Base-by-base conservation (phyloP, 768 basidiomycete species). In the Boletellus ananas region DNA sequence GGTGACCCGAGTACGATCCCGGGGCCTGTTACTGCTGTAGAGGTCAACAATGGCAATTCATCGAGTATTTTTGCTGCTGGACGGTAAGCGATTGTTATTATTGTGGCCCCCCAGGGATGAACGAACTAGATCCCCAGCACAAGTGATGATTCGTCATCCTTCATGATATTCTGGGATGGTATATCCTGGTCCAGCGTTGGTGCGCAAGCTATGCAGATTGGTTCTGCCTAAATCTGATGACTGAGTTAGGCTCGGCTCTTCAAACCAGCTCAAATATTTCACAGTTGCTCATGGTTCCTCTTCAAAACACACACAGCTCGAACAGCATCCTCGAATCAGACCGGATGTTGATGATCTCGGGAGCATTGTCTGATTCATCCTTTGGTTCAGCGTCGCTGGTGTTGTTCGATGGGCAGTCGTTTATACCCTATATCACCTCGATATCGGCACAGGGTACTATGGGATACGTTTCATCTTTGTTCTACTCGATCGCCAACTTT, bases 11-110 rank as follows among this genome's bases (percentile, higher is more conserved):
- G 67, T 12, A 74, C 80, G 41, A 74, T 97, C 20, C 91, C 94
- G 39, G 95, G 95, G 3, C 93, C 94, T 3, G 87, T 93, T 2
- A 88, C 92, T 3, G 94, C 95, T 11, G 65, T 97, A 45, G 86
- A 87, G 46, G 86, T 93, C 36, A 90, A 98, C 66, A 74, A 84
- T 55, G 78, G 79, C 18, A 92, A 96, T 63, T 65, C 71, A 1
- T 88, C 81, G 58, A 95, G 89, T 60, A 79, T 98, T 48, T 99
- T 94, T 60, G 90, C 87, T 41, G 91, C 94, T 31, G 95, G 95
- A 58, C 81, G 79, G 85, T 92, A 53, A 64, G 84, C 69, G n/a
- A 14, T 12, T 43, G 37, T 9, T n/a, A 35, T 39, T 31, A 52
- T 35, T 13, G 20, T 34, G 14, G 4, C 4, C 23, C 38, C 2